Evolutionary conservation across 352 stramenopile genomes (phyloP).

Genomic region (Pythium periplocum): DNA sequence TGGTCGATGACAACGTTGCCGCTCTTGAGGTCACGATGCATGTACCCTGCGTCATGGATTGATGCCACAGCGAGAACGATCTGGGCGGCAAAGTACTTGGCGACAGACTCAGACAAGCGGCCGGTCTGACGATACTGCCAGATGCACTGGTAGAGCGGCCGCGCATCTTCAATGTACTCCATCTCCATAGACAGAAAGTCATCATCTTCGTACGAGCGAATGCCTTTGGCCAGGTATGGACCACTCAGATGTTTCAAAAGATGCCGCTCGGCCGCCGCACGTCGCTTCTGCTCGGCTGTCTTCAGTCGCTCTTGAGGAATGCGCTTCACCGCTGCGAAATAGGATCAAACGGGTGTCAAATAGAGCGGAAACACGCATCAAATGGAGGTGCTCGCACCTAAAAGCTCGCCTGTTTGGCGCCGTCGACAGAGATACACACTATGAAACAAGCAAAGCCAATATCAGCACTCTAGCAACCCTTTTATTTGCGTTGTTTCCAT

Average conservation of each 20-base stretch:
- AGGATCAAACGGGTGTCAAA: neutral
- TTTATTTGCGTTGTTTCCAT: too few relatives aligned
- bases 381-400: constrained; percentile 23
- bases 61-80: constrained; percentile 53
- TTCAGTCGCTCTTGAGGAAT: constrained; percentile 34
- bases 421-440: constrained; percentile 52
- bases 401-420: constrained; percentile 14
- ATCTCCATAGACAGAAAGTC: constrained; percentile 31
- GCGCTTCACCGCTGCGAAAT: constrained; percentile 45
- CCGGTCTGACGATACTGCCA: constrained; percentile 41
- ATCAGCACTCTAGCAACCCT: too few relatives aligned
- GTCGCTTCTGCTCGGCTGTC: constrained; percentile 31
- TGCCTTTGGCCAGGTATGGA: constrained; percentile 32
- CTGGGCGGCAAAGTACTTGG: constrained; percentile 60
- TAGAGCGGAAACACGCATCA: neutral
- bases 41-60: constrained; percentile 43
- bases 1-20: constrained; percentile 58
- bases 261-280: constrained; percentile 35
- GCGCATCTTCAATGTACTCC: constrained; percentile 49
- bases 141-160: constrained; percentile 64
- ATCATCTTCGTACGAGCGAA: constrained; percentile 24
- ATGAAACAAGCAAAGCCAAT: neutral
- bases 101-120: constrained; percentile 44
- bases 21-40: constrained; percentile 82
- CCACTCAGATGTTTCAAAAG: constrained; percentile 32